Evolutionary conservation across 2,329 filamentous ascomycete species (phyloP).

Genomic region (Arthroderma uncinatum): DNA sequence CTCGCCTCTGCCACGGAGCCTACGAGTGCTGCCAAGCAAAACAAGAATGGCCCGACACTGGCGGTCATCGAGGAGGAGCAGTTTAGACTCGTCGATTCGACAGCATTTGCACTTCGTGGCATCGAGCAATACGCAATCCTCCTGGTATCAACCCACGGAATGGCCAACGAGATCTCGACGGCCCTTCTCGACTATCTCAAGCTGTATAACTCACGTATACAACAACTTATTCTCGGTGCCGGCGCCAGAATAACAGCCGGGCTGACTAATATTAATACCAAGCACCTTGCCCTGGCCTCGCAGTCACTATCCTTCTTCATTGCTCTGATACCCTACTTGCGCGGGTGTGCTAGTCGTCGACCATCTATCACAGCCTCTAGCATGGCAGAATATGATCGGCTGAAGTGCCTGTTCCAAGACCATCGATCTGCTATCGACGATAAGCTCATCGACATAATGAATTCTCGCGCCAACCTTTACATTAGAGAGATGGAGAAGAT

Average conservation of each 20-base stretch:
- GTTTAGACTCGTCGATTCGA: conserved; percentile 39
- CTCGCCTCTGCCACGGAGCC: no score
- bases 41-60: conserved; percentile 23
- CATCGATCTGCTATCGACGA: conserved; percentile 42
- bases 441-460: conserved; percentile 45
- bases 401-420: conserved; percentile 40
- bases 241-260: conserved; percentile 40
- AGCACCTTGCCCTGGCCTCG: conserved; percentile 41
- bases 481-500: conserved; percentile 46
- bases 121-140: conserved; percentile 40
- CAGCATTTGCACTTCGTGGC: conserved; percentile 33
- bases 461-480: conserved; percentile 34
- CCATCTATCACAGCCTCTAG: conserved; percentile 23
- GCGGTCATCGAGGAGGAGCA: conserved; percentile 40
- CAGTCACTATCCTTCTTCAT: conserved; percentile 42
- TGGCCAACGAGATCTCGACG: conserved; percentile 37
- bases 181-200: conserved; percentile 40
- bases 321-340: conserved; percentile 39
- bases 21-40: conserved; percentile 26
- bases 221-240: conserved; percentile 43
- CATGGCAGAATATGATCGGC: conserved; percentile 40
- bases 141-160: conserved; percentile 36
- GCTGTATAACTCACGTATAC: conserved; percentile 41
- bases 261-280: conserved; percentile 43
- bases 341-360: conserved; percentile 40